Evolutionary conservation across 768 basidiomycete species (phyloP).

Genomic region (Pholiota conissans): DNA sequence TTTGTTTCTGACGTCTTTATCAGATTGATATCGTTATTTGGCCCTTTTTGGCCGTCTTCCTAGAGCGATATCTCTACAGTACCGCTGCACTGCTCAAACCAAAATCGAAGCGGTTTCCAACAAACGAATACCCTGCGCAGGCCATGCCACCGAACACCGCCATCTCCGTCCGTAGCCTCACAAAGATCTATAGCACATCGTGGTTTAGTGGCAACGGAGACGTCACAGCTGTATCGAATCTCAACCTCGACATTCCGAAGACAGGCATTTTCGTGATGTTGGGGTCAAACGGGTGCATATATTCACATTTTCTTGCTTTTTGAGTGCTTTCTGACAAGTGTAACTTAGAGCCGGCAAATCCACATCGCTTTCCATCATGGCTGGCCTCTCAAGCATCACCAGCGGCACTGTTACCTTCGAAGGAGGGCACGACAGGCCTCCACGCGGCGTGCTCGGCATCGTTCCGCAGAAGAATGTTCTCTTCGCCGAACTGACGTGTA

Average conservation of each 20-base stretch:
- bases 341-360: conserved; percentile 71
- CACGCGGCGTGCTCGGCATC: conserved; percentile 70
- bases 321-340: background rate
- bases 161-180: conserved; percentile 60
- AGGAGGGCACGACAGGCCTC: conserved; percentile 51
- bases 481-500: conserved; percentile 72
- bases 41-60: conserved; percentile 63
- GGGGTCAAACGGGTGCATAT: conserved; percentile 64
- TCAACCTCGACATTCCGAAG: conserved; percentile 70
- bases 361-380: conserved; percentile 67
- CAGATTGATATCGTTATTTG: conserved; percentile 75
- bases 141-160: conserved; percentile 44
- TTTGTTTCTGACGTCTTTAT: background rate
- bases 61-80: conserved; percentile 63
- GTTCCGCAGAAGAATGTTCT: conserved; percentile 85
- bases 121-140: background rate
- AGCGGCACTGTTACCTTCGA: conserved; percentile 59
- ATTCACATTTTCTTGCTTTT: background rate
- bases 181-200: conserved; percentile 57
- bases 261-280: conserved; percentile 73
- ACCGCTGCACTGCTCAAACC: conserved; percentile 42
- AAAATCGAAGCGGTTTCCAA: background rate
- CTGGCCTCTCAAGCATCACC: conserved; percentile 59
- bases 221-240: conserved; percentile 64
- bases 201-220: conserved; percentile 42